Percentiles rank a stretch among this genome's conserved stretches.
These are phyloP conservation scores for Termitomyces sp. DNA, from an alignment of 768 basidiomycete species.

Conservation along the genomic window DNA sequence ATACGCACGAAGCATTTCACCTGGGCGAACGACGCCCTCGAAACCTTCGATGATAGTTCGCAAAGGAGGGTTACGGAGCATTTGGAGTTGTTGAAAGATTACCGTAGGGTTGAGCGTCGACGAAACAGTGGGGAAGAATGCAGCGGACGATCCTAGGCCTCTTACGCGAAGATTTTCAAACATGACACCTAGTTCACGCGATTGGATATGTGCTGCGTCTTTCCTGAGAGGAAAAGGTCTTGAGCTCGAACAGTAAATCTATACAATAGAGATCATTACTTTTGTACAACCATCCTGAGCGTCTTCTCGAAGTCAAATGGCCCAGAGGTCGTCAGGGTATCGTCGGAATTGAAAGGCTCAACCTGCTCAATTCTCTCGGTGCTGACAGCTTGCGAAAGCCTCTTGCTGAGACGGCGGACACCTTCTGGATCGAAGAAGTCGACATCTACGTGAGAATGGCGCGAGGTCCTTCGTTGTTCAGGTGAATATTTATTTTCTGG, in stretches of 20 bases:
- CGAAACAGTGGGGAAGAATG: slow-evolving; percentile 52
- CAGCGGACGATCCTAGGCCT: slow-evolving; percentile 51
- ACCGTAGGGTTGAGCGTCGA: slow-evolving; percentile 52
- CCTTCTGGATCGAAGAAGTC: slow-evolving; percentile 53
- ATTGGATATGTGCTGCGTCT: slow-evolving; percentile 25
- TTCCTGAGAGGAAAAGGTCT: neutral
- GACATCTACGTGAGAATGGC: slow-evolving; percentile 30
- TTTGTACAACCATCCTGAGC: slow-evolving; percentile 23
- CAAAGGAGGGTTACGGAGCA: slow-evolving; percentile 52
- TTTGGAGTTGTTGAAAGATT: slow-evolving; percentile 35
- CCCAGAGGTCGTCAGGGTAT: slow-evolving; percentile 18
- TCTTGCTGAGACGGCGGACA: slow-evolving; percentile 31
- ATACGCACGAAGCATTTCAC: slow-evolving; percentile 73
- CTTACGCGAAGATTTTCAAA: slow-evolving; percentile 56
- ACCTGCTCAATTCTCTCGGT: neutral
- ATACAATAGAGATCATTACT: slow-evolving; percentile 17
- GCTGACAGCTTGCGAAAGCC: slow-evolving; percentile 21
- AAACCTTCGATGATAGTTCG: slow-evolving; percentile 59
- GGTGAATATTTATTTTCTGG: neutral
- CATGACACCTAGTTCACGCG: slow-evolving; percentile 45
- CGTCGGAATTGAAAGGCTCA: slow-evolving; percentile 16
- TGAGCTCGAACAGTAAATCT: neutral
- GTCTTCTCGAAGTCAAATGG: slow-evolving; percentile 33
- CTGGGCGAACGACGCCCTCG: slow-evolving; percentile 58
- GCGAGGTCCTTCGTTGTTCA: slow-evolving; percentile 7